Evolutionary conservation across 1,284 basidiomycete species (phyloP), one percentile per base, ranked within the genome.

Genomic region (Ustilago xerochloae): DNA sequence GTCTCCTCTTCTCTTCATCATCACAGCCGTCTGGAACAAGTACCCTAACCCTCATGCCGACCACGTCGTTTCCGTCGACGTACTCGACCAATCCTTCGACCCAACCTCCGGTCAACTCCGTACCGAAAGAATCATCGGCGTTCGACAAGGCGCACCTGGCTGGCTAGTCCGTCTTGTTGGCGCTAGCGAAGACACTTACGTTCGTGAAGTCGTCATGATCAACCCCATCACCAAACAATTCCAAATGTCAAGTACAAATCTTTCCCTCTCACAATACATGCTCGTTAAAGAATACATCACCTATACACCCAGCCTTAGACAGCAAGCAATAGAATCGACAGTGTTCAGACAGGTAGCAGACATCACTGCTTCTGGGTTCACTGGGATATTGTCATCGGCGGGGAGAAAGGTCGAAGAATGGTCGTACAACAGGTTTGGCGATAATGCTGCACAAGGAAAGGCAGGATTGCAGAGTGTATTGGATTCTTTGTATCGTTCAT

Each of bases 31-130:
- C 50, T 92, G 93, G 86, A 91, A 92, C 79, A 97, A 97, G 87
- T 97, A 97, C 85, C 94, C 94, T 48, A 97, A 97, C 84, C 92
- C 93, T 47, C 91, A 92, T 80, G 93, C 94, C 81, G 90, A 92
- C 8, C 94, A 97, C 85, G 95, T 97, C 74, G 88, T 93, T 76
- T 92, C 91, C 68, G 90, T 97, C 79, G 94, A 97, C 85, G 93
- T 94, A 20, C 76, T 97, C 55, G 91, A 92, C 85, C 90, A 93
- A 66, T 88, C 90, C 9, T 88, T 97, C 30, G 91, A 97, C 85
- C 89, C 92, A 20, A 84, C 88, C 52, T 93, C 93, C 13, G 94
- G 94, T 28, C 88, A 95, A 63, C 90, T 97, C 77, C 89, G 95
- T 73, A 94, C 93, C 52, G 92, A 94, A 85, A 88, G 93, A 63